Base-by-base conservation (phyloP, 306 rosid genomes). In the Quercus bicolor region DNA sequence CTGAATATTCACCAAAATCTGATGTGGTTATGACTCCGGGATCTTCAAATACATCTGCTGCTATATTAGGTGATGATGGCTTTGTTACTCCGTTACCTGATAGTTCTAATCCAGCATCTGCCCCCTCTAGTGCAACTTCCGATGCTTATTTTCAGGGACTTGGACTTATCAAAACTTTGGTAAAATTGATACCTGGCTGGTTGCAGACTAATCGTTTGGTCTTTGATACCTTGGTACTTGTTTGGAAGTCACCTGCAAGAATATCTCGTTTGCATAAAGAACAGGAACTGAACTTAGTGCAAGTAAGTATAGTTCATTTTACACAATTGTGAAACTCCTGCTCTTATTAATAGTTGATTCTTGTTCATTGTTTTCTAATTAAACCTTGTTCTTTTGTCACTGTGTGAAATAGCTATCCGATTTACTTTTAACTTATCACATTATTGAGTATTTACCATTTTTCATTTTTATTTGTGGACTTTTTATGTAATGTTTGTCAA, bases 161-260 rank as follows among this genome's bases (percentile, higher is more conserved):
- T 83, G 91, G 92, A 66, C 99, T 96, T 80, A 66, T 91, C 55
- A 96, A 93, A 88, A 85, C 94, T 62, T 84, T 96, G 78, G 98
- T 96, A 59, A 96, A 96, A 87, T 85, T 92, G 77, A 91, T 93
- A 73, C 98, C 99, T 73, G 82, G 96, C 60, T 96, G 99, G 99
- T 87, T 96, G 73, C 97, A 89, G 80, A 90, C 86, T 85, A 93
- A 96, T 84, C 98, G 92, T 8, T 60, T 75, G 19, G 96, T 96
- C 77, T 96, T 96, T 78, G 98, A 96, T 79, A 91, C 93, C 75
- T 84, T 96, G 83, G 96, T 91, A 70, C 88, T 87, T 80, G 88
- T 91, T 79, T 96, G 99, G 99, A 93, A 96, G 90, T 96, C 99
- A 68, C 90, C 96, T 65, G 90, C 94, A 73, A 90, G 99, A 81